phyloP scores from a whole-genome alignment of 2,329 filamentous ascomycete genomes.

The Xylaria hypoxylon region DNA sequence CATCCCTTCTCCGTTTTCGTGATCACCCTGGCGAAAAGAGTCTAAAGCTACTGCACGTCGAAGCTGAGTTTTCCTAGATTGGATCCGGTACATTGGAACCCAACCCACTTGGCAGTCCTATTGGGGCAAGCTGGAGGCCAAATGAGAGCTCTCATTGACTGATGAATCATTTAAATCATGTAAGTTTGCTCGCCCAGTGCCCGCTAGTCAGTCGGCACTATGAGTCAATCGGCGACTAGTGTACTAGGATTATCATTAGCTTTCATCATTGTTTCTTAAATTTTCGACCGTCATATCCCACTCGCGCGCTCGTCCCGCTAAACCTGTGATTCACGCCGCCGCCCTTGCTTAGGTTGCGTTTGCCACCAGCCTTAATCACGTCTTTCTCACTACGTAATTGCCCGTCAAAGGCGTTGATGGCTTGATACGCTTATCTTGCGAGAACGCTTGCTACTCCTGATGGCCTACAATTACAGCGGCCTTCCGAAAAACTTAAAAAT shows the following conservation, averaged over 20 bases:
- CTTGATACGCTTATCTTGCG: not conserved
- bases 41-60: slow-evolving; percentile 20
- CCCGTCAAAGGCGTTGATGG: not conserved
- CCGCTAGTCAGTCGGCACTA: slow-evolving; percentile 21
- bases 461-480: slow-evolving; percentile 19
- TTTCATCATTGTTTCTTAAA: not conserved
- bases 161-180: slow-evolving; percentile 18
- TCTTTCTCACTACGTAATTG: not conserved
- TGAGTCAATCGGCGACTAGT: slow-evolving; percentile 35
- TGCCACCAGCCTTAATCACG: not conserved
- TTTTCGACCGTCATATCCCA: slow-evolving; percentile 9
- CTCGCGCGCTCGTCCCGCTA: not conserved
- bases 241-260: slow-evolving; percentile 1
- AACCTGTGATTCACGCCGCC: slow-evolving; percentile 12
- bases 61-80: slow-evolving; percentile 27
- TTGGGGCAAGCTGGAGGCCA: slow-evolving; percentile 28
- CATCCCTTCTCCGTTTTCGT: not conserved
- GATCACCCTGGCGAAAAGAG: not conserved
- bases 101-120: slow-evolving; percentile 21
- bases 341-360: not conserved
- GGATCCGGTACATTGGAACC: slow-evolving; percentile 36
- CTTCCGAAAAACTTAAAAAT: not conserved
- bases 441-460: slow-evolving; percentile 1
- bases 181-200: slow-evolving; percentile 16
- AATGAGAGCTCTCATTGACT: slow-evolving; percentile 18